Evolutionary conservation across 108 stramenopile genomes (phyloP).

Genomic region (Stephanodiscus triporus): DNA sequence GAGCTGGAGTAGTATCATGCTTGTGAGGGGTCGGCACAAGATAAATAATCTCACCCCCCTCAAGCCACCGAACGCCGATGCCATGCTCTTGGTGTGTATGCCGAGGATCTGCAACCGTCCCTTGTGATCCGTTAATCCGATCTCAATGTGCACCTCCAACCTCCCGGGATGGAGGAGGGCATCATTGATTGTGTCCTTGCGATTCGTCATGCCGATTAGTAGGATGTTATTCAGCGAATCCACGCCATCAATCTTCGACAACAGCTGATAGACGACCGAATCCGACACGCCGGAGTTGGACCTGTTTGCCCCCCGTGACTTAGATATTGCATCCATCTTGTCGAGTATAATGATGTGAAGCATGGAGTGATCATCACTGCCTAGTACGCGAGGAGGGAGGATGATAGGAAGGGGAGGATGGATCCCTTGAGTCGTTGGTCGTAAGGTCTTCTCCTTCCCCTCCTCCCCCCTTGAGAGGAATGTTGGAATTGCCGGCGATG

Average conservation of each 20-base stretch:
- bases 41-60: too few species aligned
- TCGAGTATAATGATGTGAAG: constrained; percentile 99
- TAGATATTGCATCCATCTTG: constrained; percentile 99
- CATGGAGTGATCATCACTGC: constrained; percentile 92
- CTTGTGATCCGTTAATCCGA: constrained; percentile 92
- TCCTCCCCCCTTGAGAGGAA: too few species aligned
- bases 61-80: too few species aligned
- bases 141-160: constrained; percentile 98
- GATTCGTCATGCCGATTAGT: constrained; percentile 99
- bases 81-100: constrained; percentile 96
- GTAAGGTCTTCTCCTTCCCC: too few species aligned
- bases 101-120: constrained; percentile 97
- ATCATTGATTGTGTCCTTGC: constrained; percentile 99
- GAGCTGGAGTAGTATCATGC: too few species aligned
- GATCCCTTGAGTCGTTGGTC: too few species aligned
- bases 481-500: too few species aligned
- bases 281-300: constrained; percentile 96
- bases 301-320: constrained; percentile 88
- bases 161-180: constrained; percentile 98
- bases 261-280: constrained; percentile 99
- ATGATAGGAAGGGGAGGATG: too few species aligned
- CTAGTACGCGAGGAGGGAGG: too few species aligned
- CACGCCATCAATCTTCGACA: constrained; percentile 99
- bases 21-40: too few species aligned
- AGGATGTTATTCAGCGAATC: constrained; percentile 98